These are phyloP conservation scores for Amanita muscaria DNA, from an alignment of 768 basidiomycete genomes.

Conservation along the genomic window DNA sequence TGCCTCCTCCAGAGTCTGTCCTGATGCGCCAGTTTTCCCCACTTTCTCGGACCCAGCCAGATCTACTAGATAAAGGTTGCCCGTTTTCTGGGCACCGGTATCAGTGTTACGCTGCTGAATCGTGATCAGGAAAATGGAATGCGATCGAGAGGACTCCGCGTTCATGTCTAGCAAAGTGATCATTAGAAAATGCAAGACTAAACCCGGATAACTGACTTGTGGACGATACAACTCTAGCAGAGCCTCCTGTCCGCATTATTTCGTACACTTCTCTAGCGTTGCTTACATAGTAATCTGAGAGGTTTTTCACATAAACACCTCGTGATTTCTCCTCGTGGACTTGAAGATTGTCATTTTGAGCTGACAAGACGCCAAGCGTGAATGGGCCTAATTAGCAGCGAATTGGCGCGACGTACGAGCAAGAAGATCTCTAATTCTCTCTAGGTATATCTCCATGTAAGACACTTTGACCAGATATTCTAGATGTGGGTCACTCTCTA, in stretches of 20 bases:
- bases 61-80: conserved; percentile 96
- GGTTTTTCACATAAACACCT: conserved; percentile 95
- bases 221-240: conserved; percentile 83
- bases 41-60: conserved; percentile 98
- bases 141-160: conserved; percentile 96
- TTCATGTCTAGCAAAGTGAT: conserved; percentile 76
- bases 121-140: conserved; percentile 97
- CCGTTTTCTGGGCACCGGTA: conserved; percentile 90
- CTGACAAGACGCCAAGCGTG: conserved; percentile 24
- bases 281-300: conserved; percentile 97
- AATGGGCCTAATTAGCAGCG: background rate
- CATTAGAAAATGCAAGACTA: background rate
- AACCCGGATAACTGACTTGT: conserved; percentile 58
- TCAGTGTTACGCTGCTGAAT: conserved; percentile 97
- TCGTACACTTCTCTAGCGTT: conserved; percentile 95
- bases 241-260: conserved; percentile 96
- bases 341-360: conserved; percentile 96
- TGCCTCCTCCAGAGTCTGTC: conserved; percentile 97
- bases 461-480: conserved; percentile 99
- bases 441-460: conserved; percentile 99
- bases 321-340: conserved; percentile 97
- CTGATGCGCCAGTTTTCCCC: conserved; percentile 97
- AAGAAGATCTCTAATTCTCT: conserved; percentile 89
- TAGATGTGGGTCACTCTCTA: conserved; percentile 87
- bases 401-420: conserved; percentile 59